Base-by-base conservation (phyloP, 1,284 basidiomycete species). In the Apiotrichum brassicae region DNA sequence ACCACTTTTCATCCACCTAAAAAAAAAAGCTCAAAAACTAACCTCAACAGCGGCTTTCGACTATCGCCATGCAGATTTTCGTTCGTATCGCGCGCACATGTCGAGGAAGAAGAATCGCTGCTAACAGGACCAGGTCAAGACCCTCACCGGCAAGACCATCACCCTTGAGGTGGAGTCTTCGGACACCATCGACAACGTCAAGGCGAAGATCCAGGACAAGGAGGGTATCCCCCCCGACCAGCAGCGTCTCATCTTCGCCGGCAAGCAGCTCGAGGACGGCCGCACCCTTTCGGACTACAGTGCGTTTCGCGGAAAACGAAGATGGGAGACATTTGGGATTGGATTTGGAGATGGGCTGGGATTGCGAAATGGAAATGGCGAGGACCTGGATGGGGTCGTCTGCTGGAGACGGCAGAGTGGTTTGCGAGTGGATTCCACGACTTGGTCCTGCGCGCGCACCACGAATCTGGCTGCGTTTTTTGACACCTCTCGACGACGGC, bases 251-350 rank as follows among this genome's bases (percentile, higher is more conserved):
- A 94, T 94, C 76, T 94, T 93, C 64, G 89, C 87, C 59, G 88
- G 90, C 62, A 94, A 93, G 81, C 90, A 94, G 76, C 85, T 97
- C 62, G 92, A 95, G 77, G 92, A 97, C 75, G 92, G 92, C 55
- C 86, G 91, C 67, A 95, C 91, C 36, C 80, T 95, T 53, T 85
- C 81, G 65, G 92, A 95, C 78, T 95, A 95, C 80, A 94, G 70
- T 71, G 64, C 54, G 70, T 69, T 36, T 38, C 20, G 24, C 20
- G 36, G 18, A 43, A 20, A 28, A 22, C 5, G 18, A 40, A 49
- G 32, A 14, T 6, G 28, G 49, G 46, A 45, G 13, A 34, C 28
- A 42, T n/a, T 39, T 22, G 39, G n/a, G 3, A 24, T 25, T 23
- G 25, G 32, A 20, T 19, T 14, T 26, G 23, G n/a, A 20, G 18